These are phyloP conservation scores for Mortierella claussenii DNA, from an alignment of 192 early-diverging fungal species.

Conservation along the genomic window DNA sequence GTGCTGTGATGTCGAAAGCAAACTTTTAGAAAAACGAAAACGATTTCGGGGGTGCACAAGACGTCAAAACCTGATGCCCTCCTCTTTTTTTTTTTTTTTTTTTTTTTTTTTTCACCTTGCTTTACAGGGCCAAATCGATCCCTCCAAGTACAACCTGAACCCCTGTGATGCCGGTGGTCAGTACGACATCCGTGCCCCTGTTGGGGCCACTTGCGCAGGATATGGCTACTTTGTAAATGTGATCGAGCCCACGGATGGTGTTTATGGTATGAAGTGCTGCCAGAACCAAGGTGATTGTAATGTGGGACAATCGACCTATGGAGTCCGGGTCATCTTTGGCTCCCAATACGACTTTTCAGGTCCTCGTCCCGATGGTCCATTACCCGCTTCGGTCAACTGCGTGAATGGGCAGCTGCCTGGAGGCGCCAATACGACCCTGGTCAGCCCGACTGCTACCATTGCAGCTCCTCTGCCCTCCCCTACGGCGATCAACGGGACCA, in stretches of 20 bases:
- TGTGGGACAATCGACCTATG: slow-evolving; percentile 17
- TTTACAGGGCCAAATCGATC: slow-evolving; percentile 41
- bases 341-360: slow-evolving; percentile 37
- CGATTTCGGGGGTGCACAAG: no score
- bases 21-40: no score
- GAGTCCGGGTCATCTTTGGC: slow-evolving; percentile 30
- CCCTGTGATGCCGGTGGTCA: slow-evolving; percentile 36
- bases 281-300: slow-evolving; percentile 32
- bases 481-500: no score
- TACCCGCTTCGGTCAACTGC: slow-evolving; percentile 29
- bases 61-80: neutral
- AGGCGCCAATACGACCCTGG: neutral
- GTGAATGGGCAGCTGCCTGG: slow-evolving; percentile 16
- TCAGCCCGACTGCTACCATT: neutral
- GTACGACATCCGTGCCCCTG: slow-evolving; percentile 37
- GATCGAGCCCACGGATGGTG: slow-evolving; percentile 50
- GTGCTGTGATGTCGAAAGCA: neutral
- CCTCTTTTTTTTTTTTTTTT: neutral
- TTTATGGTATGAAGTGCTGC: slow-evolving; percentile 63
- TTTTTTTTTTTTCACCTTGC: neutral
- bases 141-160: slow-evolving; percentile 33
- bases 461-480: neutral
- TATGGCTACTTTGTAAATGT: slow-evolving; percentile 57
- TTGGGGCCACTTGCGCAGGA: slow-evolving; percentile 54
- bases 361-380: slow-evolving; percentile 25